phyloP scores from a whole-genome alignment of 106 monocot genomes.

The Dioscorea dumetorum region DNA sequence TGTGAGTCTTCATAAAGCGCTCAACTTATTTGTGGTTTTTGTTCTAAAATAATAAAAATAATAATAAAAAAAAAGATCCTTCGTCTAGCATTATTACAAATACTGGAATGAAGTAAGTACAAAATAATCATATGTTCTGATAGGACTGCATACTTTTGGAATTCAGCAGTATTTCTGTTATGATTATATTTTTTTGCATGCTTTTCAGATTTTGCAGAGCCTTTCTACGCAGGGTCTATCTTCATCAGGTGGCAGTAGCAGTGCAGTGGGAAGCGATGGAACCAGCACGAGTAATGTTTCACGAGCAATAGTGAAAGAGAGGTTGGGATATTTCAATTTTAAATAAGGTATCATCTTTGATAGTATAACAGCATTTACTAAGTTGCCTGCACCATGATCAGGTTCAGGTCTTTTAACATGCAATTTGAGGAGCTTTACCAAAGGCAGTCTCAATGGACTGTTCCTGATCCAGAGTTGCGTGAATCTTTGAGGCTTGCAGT shows the following conservation, averaged over 20 bases:
- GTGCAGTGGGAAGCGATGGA: slow-evolving; percentile 21
- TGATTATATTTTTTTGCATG: not conserved
- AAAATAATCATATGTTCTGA: too few relatives aligned
- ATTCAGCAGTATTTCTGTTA: too few relatives aligned
- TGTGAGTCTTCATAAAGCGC: too few relatives aligned
- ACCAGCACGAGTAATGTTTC: slow-evolving; percentile 54
- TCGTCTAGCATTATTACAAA: too few relatives aligned
- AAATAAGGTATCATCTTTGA: not conserved
- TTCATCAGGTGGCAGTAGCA: slow-evolving; percentile 35
- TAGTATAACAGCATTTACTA: not conserved
- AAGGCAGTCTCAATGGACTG: slow-evolving; percentile 69
- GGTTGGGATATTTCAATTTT: slow-evolving; percentile 11
- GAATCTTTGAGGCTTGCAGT: slow-evolving; percentile 78
- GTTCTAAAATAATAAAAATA: too few relatives aligned
- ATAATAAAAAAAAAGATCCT: too few relatives aligned
- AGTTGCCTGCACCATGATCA: slow-evolving; percentile 3
- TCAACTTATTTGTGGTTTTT: too few relatives aligned
- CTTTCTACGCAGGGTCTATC: slow-evolving; percentile 46
- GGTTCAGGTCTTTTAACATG: slow-evolving; percentile 70
- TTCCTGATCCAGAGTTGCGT: slow-evolving; percentile 76
- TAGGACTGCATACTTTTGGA: too few relatives aligned
- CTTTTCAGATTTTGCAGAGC: slow-evolving; percentile 39
- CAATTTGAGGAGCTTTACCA: slow-evolving; percentile 79
- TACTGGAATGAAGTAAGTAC: too few relatives aligned
- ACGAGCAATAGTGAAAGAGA: slow-evolving; percentile 60